phyloP scores from a whole-genome alignment of 768 basidiomycete genomes.

The Termitomyces titanicus region DNA sequence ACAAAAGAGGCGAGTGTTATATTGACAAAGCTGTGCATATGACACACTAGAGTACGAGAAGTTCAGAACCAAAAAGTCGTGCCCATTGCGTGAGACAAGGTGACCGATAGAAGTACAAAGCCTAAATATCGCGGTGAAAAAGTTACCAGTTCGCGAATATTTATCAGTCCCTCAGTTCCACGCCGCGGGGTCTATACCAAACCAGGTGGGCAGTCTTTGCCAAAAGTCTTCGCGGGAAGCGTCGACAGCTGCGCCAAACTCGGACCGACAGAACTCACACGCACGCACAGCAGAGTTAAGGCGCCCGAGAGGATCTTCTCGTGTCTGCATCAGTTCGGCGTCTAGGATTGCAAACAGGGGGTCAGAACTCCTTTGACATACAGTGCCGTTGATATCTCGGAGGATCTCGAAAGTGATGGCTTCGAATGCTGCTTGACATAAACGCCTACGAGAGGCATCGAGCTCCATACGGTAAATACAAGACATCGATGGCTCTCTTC shows the following conservation, averaged over 20 bases:
- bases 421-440: conserved; percentile 72
- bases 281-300: conserved; percentile 45
- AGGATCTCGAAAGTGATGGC: conserved; percentile 72
- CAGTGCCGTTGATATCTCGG: conserved; percentile 67
- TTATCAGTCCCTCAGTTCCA: conserved; percentile 21
- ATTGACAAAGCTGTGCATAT: conserved; percentile 7
- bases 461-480: conserved; percentile 50
- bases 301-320: conserved; percentile 43
- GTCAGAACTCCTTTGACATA: conserved; percentile 63
- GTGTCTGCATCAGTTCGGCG: conserved; percentile 61
- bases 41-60: conserved; percentile 8
- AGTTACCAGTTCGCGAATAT: background rate
- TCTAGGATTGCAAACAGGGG: conserved; percentile 70
- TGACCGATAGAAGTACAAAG: conserved; percentile 2
- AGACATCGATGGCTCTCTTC: conserved; percentile 44
- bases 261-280: conserved; percentile 61
- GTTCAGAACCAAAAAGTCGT: conserved; percentile 5
- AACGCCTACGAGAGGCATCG: conserved; percentile 41
- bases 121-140: background rate
- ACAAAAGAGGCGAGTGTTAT: conserved; percentile 8
- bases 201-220: conserved; percentile 63
- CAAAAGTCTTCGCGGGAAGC: conserved; percentile 61
- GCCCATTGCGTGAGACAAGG: conserved; percentile 6
- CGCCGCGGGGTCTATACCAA: conserved; percentile 41
- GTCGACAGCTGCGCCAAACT: conserved; percentile 60